A percentile compares a stretch with the other conserved stretches of the same genome.
phyloP scores from a whole-genome alignment of 1,139 yeast species.

The Hansenula anomala region DNA sequence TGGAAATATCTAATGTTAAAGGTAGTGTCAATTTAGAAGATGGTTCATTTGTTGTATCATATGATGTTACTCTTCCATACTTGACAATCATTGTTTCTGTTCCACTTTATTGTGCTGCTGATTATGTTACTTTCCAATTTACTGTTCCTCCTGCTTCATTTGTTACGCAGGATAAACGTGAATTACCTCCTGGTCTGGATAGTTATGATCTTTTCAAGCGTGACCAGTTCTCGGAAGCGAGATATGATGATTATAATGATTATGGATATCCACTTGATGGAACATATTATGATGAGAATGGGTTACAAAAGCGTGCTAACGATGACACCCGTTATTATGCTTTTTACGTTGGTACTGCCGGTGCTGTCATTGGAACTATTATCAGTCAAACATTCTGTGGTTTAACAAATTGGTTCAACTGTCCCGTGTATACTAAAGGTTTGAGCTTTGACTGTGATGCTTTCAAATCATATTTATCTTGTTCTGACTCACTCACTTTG shows the following conservation, averaged over 20 bases:
- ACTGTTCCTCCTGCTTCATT: neutral
- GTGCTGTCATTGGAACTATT: neutral
- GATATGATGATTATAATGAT: no score
- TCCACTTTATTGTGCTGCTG: constrained; percentile 7
- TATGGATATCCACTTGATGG: no score
- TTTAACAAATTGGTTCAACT: neutral
- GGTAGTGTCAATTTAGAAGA: constrained; percentile 12
- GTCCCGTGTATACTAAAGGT: constrained; percentile 4
- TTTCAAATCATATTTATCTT: constrained; percentile 1
- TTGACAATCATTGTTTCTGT: constrained; percentile 1
- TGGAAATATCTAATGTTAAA: constrained; percentile 3
- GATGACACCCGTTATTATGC: constrained; percentile 7
- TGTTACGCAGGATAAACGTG: neutral
- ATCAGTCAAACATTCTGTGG: neutral
- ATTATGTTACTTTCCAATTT: constrained; percentile 10
- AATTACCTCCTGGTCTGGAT: neutral
- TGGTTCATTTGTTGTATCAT: constrained; percentile 9
- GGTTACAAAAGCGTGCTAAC: no score
- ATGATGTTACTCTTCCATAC: constrained; percentile 1
- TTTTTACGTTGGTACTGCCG: constrained; percentile 9
- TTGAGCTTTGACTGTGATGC: constrained; percentile 7
- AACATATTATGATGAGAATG: no score
- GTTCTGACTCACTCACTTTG: neutral
- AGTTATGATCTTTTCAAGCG: no score
- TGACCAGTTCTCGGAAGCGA: no score